These are phyloP conservation scores for Pyrus communis DNA, from an alignment of 306 rosid genomes.

Conservation along the genomic window DNA sequence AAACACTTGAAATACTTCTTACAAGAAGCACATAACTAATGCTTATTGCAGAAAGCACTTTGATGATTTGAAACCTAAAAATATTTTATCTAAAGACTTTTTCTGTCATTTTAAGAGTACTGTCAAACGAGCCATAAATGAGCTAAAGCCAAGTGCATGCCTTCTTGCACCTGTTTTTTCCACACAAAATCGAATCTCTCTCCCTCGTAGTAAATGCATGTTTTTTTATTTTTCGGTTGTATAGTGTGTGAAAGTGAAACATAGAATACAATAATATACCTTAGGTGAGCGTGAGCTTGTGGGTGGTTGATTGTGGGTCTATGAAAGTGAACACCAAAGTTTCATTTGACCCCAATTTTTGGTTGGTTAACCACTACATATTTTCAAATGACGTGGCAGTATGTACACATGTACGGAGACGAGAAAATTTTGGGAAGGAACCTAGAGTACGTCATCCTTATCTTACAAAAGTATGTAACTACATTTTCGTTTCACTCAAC, in stretches of 20 bases:
- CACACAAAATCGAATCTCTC: no score
- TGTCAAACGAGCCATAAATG: no score
- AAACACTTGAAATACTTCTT: no score
- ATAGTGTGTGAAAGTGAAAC: not conserved
- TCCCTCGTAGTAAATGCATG: not conserved
- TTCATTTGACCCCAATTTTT: not conserved
- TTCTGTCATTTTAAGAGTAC: accelerated
- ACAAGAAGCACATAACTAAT: no score
- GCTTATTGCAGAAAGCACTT: no score
- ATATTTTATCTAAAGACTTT: no score
- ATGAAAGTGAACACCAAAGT: not conserved
- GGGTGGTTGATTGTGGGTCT: constrained; percentile 5
- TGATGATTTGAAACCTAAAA: no score
- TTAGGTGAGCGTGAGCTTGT: constrained; percentile 1
- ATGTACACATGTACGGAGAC: no score
- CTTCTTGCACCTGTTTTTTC: no score
- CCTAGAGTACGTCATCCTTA: accelerated
- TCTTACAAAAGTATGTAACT: no score
- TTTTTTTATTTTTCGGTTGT: not conserved
- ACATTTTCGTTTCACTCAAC: accelerated
- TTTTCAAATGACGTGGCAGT: not conserved
- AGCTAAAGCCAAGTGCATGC: no score
- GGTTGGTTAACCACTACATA: constrained; percentile 15
- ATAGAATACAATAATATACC: not conserved
- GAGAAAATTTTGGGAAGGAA: accelerated